These are phyloP conservation scores for Parasitella parasitica DNA, from an alignment of 371 early-diverging fungal species.

Conservation along the genomic window DNA sequence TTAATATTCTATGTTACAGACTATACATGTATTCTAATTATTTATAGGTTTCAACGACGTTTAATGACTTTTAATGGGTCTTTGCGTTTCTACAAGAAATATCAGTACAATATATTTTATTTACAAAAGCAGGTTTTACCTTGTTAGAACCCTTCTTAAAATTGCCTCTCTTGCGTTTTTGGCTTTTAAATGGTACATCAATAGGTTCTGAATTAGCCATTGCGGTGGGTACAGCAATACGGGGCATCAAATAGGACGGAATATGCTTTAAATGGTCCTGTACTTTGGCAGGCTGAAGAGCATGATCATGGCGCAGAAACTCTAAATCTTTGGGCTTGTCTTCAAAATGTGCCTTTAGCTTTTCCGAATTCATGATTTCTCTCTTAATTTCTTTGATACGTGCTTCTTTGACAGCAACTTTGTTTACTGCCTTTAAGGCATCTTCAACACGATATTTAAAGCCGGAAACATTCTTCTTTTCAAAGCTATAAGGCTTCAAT, in stretches of 20 bases:
- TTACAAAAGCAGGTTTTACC: slow-evolving; percentile 1
- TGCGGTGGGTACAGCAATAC: slow-evolving; percentile 49
- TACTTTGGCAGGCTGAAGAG: slow-evolving; percentile 77
- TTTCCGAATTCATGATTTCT: slow-evolving; percentile 93
- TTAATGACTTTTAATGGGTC: slow-evolving; percentile 57
- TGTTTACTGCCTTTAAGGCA: slow-evolving; percentile 82
- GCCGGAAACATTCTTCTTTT: slow-evolving; percentile 86
- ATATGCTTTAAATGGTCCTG: slow-evolving; percentile 90
- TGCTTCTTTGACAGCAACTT: slow-evolving; percentile 81
- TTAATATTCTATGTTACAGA: not conserved
- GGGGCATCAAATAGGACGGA: slow-evolving; percentile 88
- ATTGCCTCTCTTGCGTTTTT: slow-evolving; percentile 28
- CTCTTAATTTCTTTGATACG: slow-evolving; percentile 89
- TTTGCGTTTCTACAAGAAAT: slow-evolving; percentile 50
- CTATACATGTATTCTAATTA: not conserved
- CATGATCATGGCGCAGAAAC: slow-evolving; percentile 89
- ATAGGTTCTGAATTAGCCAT: slow-evolving; percentile 15
- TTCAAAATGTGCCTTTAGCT: slow-evolving; percentile 94
- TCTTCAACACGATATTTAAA: slow-evolving; percentile 91
- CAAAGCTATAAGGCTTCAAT: slow-evolving; percentile 81
- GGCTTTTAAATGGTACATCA: slow-evolving; percentile 32
- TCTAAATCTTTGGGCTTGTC: slow-evolving; percentile 93
- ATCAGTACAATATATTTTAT: not conserved
- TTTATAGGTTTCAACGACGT: slow-evolving; percentile 20
- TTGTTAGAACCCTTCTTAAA: slow-evolving; percentile 22